Evolutionary conservation across 2,329 filamentous ascomycete species (phyloP), one percentile per base, ranked within the genome.

Genomic region (Trichophyton mentagrophytes): DNA sequence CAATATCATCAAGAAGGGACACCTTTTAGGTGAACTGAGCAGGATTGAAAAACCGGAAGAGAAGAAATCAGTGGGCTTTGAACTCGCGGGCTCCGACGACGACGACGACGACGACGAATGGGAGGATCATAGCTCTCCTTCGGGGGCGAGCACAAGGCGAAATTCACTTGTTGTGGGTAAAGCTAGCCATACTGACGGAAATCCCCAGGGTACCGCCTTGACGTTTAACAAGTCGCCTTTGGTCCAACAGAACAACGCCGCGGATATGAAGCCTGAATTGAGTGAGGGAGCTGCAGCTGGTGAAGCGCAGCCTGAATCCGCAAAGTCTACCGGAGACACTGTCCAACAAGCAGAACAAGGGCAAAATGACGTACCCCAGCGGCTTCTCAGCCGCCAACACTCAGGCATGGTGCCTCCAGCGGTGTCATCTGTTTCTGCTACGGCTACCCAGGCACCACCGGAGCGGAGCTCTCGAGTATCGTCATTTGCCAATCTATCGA

Each of bases 371-470:
- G 73, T 74, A 61, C 69, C 73, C 57, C 67, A 65, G 56, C 73
- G 73, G 36, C 65, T 76, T 13, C 63, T 76, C 17, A 72, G 67
- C 44, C 72, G 72, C 42, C 72, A 73, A 5, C 73, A 72, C 64
- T 72, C 74, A 15, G 73, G 73, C 44, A 76, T 73, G 66, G 76
- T 74, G 8, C 75, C 76, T 3, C 76, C 76, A n/a, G 72, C 76
- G 42, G 76, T 78, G 72, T 77, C 76, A 36, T 77, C 76, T 4
- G 71, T 78, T 22, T 78, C 75, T n/a, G 76, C 74, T 13, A 73
- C 73, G 56, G 76, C 72, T 3, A 74, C 72, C 47, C 73, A 74
- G 3, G 66, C 69, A 42, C 66, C 68, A 33, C 64, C 71, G 47
- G 68, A 73, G 66, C 65, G 70, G 33, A 62, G 70, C 61, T 70